phyloP scores from a whole-genome alignment of 176 grass and related monocot genomes.

The Otatea glauca region DNA sequence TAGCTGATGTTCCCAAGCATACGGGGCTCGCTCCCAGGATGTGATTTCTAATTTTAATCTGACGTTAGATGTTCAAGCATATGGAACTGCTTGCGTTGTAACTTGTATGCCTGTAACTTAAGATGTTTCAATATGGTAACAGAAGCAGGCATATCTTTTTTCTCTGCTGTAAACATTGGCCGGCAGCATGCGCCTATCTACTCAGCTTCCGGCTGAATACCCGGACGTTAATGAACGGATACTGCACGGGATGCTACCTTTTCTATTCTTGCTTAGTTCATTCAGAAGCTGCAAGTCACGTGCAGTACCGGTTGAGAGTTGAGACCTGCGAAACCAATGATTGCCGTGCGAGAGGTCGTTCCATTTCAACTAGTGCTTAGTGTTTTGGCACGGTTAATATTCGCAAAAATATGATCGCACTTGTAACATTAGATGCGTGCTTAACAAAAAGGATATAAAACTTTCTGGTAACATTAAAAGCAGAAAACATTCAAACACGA shows the following conservation, averaged over 20 bases:
- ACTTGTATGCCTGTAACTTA: constrained; percentile 50
- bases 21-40: constrained; percentile 25
- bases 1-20: constrained; percentile 39
- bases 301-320: not conserved
- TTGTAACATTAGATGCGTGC: not conserved
- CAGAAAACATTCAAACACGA: not conserved
- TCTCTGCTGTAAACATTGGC: constrained; percentile 44
- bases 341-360: not conserved
- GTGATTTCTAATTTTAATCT: constrained; percentile 49
- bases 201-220: not conserved
- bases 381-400: not conserved
- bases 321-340: not conserved
- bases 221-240: not conserved
- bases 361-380: not conserved
- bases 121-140: constrained; percentile 47
- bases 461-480: not conserved
- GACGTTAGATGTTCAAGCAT: constrained; percentile 51
- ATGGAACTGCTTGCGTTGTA: constrained; percentile 61
- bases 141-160: constrained; percentile 29
- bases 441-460: not conserved
- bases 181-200: not conserved
- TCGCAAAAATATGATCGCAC: not conserved
- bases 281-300: not conserved
- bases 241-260: not conserved
- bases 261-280: not conserved